These are phyloP conservation scores for Trichocomaceae sp. DNA, from an alignment of 2,329 filamentous ascomycete genomes.

Conservation along the genomic window DNA sequence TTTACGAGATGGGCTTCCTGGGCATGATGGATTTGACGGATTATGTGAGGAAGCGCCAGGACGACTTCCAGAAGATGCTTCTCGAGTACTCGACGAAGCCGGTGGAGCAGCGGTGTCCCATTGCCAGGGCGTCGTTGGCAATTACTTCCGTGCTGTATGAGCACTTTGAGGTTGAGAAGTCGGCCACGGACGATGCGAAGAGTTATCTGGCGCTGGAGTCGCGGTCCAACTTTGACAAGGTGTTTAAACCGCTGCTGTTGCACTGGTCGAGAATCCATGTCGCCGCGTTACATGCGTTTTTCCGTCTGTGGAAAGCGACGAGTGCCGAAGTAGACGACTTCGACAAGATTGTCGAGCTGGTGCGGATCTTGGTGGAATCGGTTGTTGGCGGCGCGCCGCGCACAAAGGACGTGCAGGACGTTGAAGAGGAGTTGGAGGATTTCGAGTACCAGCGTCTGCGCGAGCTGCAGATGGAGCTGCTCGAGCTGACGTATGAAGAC, in stretches of 20 bases:
- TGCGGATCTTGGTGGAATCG: slow-evolving; percentile 83
- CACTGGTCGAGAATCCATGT: slow-evolving; percentile 92
- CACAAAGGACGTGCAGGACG: slow-evolving; percentile 74
- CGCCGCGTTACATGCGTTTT: slow-evolving; percentile 76
- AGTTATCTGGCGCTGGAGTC: slow-evolving; percentile 68
- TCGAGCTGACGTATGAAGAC: slow-evolving; percentile 87
- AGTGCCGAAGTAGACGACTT: slow-evolving; percentile 81
- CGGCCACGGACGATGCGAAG: slow-evolving; percentile 70
- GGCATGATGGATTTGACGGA: slow-evolving; percentile 98
- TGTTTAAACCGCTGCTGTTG: slow-evolving; percentile 79
- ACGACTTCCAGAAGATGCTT: slow-evolving; percentile 84
- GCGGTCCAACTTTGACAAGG: slow-evolving; percentile 69
- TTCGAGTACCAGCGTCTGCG: slow-evolving; percentile 74
- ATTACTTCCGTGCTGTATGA: slow-evolving; percentile 87
- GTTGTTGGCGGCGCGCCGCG: slow-evolving; percentile 76
- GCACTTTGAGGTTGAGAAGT: slow-evolving; percentile 87
- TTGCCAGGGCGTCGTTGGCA: slow-evolving; percentile 78
- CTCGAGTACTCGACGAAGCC: slow-evolving; percentile 78
- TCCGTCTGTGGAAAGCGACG: slow-evolving; percentile 87
- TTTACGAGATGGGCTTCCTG: slow-evolving; percentile 76
- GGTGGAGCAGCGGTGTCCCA: slow-evolving; percentile 67
- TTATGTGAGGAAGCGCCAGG: slow-evolving; percentile 85
- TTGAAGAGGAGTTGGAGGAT: slow-evolving; percentile 81
- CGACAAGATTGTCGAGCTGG: slow-evolving; percentile 83
- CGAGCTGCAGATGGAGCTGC: slow-evolving; percentile 84